These are phyloP conservation scores for Acorus gramineus DNA, from an alignment of 106 monocot species.

Conservation along the genomic window DNA sequence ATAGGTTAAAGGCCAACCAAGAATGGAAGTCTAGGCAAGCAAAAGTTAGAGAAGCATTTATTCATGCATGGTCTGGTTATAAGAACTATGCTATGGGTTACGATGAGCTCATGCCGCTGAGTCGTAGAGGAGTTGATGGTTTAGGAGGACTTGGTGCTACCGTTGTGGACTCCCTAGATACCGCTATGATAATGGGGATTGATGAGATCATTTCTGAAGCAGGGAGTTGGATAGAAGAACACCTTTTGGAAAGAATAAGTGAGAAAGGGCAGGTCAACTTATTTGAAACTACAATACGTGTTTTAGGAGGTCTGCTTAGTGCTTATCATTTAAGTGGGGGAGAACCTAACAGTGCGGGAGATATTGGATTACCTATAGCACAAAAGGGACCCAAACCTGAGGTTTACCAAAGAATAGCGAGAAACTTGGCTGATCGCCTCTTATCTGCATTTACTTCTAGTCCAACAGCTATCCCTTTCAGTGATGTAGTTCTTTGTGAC, in stretches of 20 bases:
- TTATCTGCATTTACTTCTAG: conserved; percentile 77
- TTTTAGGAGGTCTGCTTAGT: conserved; percentile 93
- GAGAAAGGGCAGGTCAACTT: conserved; percentile 87
- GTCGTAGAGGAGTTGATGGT: conserved; percentile 59
- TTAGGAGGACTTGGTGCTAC: conserved; percentile 94
- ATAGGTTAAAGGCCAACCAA: conserved; percentile 5
- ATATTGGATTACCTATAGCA: conserved; percentile 15
- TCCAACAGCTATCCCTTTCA: conserved; percentile 82
- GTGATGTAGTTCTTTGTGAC: conserved; percentile 80
- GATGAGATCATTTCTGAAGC: conserved; percentile 68
- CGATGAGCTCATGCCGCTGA: conserved; percentile 91
- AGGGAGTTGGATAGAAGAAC: conserved; percentile 59
- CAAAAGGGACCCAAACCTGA: conserved; percentile 33
- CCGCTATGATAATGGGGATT: conserved; percentile 83
- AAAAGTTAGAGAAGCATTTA: conserved; percentile 73
- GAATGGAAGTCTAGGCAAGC: conserved; percentile 53
- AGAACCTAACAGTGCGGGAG: conserved; percentile 1
- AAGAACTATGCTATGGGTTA: conserved; percentile 66
- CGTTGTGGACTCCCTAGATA: conserved; percentile 79
- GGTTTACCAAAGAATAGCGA: conserved; percentile 46
- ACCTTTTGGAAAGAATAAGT: conserved; percentile 57
- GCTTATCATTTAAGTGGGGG: conserved; percentile 71
- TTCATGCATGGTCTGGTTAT: conserved; percentile 94
- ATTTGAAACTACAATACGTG: conserved; percentile 94
- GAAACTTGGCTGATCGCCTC: conserved; percentile 60